phyloP scores from a whole-genome alignment of 768 basidiomycete species.

The Tephrocybe rancida region DNA sequence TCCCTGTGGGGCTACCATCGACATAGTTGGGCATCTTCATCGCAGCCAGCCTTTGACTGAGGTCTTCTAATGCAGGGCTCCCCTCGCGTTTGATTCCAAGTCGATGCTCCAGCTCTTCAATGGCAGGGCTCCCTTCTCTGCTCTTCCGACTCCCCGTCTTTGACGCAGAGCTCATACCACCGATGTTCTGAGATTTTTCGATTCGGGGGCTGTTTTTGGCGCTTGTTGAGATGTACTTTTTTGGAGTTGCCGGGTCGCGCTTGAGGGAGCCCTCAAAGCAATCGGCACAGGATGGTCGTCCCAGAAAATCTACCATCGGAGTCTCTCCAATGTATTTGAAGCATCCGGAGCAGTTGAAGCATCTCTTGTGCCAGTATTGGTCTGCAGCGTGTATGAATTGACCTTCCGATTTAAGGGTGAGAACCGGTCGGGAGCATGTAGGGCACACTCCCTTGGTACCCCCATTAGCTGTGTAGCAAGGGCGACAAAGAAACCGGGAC shows the following conservation, averaged over 20 bases:
- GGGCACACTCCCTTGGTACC: conserved; percentile 79
- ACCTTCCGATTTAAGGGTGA: conserved; percentile 76
- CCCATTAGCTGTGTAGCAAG: conserved; percentile 72
- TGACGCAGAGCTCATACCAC: conserved; percentile 43
- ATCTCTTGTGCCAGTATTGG: conserved; percentile 80
- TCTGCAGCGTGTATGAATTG: conserved; percentile 73
- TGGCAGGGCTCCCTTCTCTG: conserved; percentile 58
- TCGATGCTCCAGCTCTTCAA: conserved; percentile 66
- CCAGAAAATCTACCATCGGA: conserved; percentile 85
- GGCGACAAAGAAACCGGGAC: conserved; percentile 70
- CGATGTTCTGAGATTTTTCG: conserved; percentile 41
- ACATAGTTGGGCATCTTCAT: conserved; percentile 34
- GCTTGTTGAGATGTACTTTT: conserved; percentile 32
- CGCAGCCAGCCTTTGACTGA: conserved; percentile 44
- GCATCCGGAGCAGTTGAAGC: conserved; percentile 78
- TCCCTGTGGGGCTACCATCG: conserved; percentile 12
- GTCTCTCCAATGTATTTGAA: conserved; percentile 69
- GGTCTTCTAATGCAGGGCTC: conserved; percentile 56
- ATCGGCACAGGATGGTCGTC: conserved; percentile 75
- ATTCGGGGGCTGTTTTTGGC: conserved; percentile 30
- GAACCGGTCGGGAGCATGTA: conserved; percentile 67
- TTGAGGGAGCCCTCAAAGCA: conserved; percentile 81
- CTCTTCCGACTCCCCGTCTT: conserved; percentile 30
- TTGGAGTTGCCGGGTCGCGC: conserved; percentile 49
- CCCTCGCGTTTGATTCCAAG: conserved; percentile 60